A percentile compares a stretch with the other conserved stretches of the same genome.
Conservation (phyloP, 2,329 filamentous ascomycete genomes). For the Phoma sp. region DNA sequence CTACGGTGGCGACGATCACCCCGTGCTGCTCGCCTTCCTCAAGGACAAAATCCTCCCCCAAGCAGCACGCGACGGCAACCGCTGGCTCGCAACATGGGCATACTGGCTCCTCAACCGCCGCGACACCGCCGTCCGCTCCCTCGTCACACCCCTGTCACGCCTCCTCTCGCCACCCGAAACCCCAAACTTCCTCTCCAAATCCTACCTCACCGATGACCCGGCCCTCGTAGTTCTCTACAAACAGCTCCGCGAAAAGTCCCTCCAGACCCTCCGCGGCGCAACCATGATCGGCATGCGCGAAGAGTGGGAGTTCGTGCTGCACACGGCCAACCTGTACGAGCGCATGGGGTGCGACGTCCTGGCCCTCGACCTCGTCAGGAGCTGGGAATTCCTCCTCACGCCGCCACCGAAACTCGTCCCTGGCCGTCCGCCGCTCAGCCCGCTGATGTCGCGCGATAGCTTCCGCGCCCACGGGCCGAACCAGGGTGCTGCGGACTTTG, state of each 20-base stretch:
- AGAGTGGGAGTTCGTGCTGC: conserved; percentile 89
- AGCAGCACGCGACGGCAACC: conserved; percentile 81
- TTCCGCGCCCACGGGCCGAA: conserved; percentile 28
- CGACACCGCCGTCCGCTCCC: conserved; percentile 81
- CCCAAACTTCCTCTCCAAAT: conserved; percentile 74
- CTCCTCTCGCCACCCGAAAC: conserved; percentile 73
- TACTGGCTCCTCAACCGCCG: conserved; percentile 88
- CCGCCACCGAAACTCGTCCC: conserved; percentile 29
- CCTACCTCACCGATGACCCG: conserved; percentile 89
- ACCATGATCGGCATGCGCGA: conserved; percentile 77
- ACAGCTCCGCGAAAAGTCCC: conserved; percentile 79
- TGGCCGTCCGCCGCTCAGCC: conserved; percentile 32
- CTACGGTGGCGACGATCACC: conserved; percentile 84
- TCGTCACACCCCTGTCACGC: conserved; percentile 81
- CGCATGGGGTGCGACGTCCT: conserved; percentile 94
- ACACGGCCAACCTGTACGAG: conserved; percentile 82
- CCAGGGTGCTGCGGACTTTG: conserved; percentile 36
- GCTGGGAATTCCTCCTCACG: conserved; percentile 78
- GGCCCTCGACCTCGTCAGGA: conserved; percentile 81
- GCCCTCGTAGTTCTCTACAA: conserved; percentile 86
- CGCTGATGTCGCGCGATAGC: conserved; percentile 33
- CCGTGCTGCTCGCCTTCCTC: conserved; percentile 74
- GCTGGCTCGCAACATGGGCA: conserved; percentile 94
- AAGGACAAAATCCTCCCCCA: conserved; percentile 79
- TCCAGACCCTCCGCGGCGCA: conserved; percentile 85